Evolutionary conservation across 495 filamentous ascomycete genomes (phyloP).

Genomic region (Trypethelium eluteriae): DNA sequence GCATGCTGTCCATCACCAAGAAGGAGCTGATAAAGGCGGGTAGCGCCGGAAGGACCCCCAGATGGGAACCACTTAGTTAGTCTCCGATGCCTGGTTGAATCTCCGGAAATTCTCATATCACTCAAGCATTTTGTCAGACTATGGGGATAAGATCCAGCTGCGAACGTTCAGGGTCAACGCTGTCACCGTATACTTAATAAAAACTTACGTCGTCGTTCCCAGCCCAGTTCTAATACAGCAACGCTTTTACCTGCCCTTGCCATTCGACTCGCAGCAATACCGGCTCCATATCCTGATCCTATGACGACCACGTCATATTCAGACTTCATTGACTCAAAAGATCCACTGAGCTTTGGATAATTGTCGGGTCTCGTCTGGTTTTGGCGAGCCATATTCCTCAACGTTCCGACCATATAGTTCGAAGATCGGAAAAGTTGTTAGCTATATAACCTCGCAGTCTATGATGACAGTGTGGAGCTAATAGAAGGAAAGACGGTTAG

Average conservation of each 20-base stretch:
- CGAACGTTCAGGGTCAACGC: neutral
- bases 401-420: neutral
- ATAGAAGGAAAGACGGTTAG: neutral
- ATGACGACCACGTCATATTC: slow-evolving; percentile 1
- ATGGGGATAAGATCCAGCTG: neutral
- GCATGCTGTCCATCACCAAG: slow-evolving; percentile 8
- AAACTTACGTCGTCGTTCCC: neutral
- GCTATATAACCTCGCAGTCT: neutral
- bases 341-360: slow-evolving; percentile 8
- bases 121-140: neutral
- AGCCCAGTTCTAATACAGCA: neutral
- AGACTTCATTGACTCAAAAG: slow-evolving; percentile 1
- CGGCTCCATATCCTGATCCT: slow-evolving; percentile 3
- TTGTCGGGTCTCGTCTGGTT: slow-evolving; percentile 4
- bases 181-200: neutral
- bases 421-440: neutral
- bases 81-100: neutral
- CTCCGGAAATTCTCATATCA: neutral
- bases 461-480: neutral
- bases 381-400: neutral
- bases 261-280: slow-evolving; percentile 6
- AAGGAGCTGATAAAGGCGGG: slow-evolving; percentile 1
- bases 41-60: slow-evolving; percentile 3
- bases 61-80: slow-evolving; percentile 6
- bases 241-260: neutral